These are phyloP conservation scores for Thyridium curvatum DNA, from an alignment of 2,329 filamentous ascomycete genomes.

Conservation along the genomic window DNA sequence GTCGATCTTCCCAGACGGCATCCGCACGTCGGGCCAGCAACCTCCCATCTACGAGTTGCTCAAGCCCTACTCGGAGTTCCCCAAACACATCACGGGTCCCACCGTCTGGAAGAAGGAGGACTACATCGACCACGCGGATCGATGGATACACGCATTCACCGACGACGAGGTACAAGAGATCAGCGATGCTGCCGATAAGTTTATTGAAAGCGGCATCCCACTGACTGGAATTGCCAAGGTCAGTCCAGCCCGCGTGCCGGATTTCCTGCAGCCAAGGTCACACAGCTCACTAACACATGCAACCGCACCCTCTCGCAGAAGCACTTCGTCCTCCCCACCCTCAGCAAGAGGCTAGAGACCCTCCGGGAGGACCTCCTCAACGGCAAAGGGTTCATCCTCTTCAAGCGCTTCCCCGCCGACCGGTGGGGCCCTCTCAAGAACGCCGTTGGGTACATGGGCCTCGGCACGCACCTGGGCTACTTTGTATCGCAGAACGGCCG, in stretches of 20 bases:
- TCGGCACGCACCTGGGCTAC: constrained; percentile 80
- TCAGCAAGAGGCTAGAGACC: constrained; percentile 25
- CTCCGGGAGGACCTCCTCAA: constrained; percentile 50
- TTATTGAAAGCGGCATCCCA: constrained; percentile 57
- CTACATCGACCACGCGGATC: constrained; percentile 54
- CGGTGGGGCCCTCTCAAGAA: constrained; percentile 75
- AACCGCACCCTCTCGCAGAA: constrained; percentile 11
- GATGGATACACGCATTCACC: constrained; percentile 68
- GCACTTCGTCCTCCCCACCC: constrained; percentile 36
- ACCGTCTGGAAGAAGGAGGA: constrained; percentile 68
- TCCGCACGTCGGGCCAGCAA: constrained; percentile 61
- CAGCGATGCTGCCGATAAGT: constrained; percentile 58
- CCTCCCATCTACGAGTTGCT: constrained; percentile 60
- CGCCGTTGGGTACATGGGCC: constrained; percentile 84
- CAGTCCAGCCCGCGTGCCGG: too few relatives aligned
- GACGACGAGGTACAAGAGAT: constrained; percentile 62
- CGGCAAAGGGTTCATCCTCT: constrained; percentile 84
- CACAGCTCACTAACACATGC: background rate
- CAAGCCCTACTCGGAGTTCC: constrained; percentile 64
- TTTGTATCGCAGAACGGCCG: constrained; percentile 81
- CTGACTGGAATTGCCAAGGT: constrained; percentile 58
- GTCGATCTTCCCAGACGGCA: constrained; percentile 38
- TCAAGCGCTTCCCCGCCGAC: constrained; percentile 75
- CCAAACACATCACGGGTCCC: constrained; percentile 61
- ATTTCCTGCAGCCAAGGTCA: too few relatives aligned